A percentile compares a stretch with the other conserved stretches of the same genome.
These are phyloP conservation scores for Fusarium paranaense DNA, from an alignment of 2,329 filamentous ascomycete species.

Conservation along the genomic window DNA sequence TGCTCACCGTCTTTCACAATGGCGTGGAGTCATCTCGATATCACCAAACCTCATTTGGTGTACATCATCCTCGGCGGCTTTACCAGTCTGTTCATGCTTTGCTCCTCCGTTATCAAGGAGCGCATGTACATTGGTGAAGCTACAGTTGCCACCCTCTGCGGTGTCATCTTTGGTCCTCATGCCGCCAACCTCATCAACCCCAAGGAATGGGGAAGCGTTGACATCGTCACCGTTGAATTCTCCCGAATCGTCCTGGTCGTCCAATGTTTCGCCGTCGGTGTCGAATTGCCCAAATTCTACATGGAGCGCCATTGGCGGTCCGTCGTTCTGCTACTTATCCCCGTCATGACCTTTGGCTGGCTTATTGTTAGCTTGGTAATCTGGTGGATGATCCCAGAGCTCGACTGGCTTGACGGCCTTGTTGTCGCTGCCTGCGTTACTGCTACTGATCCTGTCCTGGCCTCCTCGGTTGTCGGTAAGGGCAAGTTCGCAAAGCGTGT, in stretches of 20 bases:
- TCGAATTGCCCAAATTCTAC: conserved; percentile 91
- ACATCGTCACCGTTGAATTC: conserved; percentile 90
- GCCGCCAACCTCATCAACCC: conserved; percentile 85
- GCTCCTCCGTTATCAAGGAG: conserved; percentile 98
- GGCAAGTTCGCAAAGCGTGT: conserved; percentile 98
- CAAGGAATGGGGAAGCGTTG: conserved; percentile 80
- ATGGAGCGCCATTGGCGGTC: conserved; percentile 99
- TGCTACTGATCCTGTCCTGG: conserved; percentile 95
- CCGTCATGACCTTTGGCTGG: conserved; percentile 98
- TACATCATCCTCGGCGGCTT: conserved; percentile 99
- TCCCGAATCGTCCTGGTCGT: conserved; percentile 90
- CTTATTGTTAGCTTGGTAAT: conserved; percentile 92
- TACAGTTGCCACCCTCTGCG: conserved; percentile 89
- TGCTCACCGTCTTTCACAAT: conserved; percentile 55
- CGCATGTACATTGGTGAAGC: conserved; percentile 98
- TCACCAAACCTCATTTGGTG: conserved; percentile 96
- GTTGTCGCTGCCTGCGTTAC: conserved; percentile 93
- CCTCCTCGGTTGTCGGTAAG: conserved; percentile 97
- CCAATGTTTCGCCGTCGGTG: conserved; percentile 91
- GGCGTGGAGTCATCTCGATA: conserved; percentile 83
- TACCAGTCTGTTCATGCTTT: conserved; percentile 97
- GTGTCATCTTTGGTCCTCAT: conserved; percentile 89
- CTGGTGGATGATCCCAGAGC: conserved; percentile 85
- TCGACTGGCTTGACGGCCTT: conserved; percentile 92
- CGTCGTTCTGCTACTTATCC: conserved; percentile 86